A percentile compares a stretch with the other conserved stretches of the same genome.
Conservation (phyloP, 345 rosid species). For the Linum trigynum region DNA sequence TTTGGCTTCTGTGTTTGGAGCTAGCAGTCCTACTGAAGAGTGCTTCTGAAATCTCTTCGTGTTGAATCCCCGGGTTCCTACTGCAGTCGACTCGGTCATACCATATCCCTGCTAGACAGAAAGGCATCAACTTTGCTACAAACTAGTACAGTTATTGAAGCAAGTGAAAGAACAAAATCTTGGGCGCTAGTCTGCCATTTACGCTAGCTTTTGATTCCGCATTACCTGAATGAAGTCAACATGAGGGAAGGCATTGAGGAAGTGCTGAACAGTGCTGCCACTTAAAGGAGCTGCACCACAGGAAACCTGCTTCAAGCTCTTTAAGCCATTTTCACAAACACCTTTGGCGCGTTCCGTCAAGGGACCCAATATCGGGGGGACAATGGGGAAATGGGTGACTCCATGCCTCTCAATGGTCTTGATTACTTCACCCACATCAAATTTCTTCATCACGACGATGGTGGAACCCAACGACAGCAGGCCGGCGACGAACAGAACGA, state of each 20-base stretch:
- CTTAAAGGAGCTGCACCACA: constrained; percentile 72
- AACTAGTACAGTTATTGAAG: not conserved
- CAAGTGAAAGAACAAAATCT: not conserved
- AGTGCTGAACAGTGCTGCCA: constrained; percentile 43
- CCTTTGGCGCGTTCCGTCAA: constrained; percentile 35
- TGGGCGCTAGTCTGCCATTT: too few relatives aligned
- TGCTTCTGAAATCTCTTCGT: constrained; percentile 28
- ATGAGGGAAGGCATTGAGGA: constrained; percentile 40
- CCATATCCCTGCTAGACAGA: constrained; percentile 63
- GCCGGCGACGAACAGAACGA: constrained; percentile 55
- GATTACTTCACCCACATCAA: constrained; percentile 35
- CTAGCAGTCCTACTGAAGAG: constrained; percentile 64
- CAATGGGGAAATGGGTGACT: constrained; percentile 68
- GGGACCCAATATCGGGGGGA: constrained; percentile 60
- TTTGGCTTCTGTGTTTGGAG: constrained; percentile 82
- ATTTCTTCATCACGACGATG: constrained; percentile 65
- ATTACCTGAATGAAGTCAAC: constrained; percentile 80
- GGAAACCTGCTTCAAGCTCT: constrained; percentile 74
- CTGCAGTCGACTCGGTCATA: constrained; percentile 76
- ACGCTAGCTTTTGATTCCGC: too few relatives aligned
- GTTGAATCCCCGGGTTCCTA: constrained; percentile 75
- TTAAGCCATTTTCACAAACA: constrained; percentile 29
- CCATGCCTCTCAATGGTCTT: constrained; percentile 38
- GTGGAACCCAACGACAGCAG: constrained; percentile 54
- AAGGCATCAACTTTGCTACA: not conserved